Conservation (phyloP, 257 asterid genomes). For the Marsdenia floribunda region DNA sequence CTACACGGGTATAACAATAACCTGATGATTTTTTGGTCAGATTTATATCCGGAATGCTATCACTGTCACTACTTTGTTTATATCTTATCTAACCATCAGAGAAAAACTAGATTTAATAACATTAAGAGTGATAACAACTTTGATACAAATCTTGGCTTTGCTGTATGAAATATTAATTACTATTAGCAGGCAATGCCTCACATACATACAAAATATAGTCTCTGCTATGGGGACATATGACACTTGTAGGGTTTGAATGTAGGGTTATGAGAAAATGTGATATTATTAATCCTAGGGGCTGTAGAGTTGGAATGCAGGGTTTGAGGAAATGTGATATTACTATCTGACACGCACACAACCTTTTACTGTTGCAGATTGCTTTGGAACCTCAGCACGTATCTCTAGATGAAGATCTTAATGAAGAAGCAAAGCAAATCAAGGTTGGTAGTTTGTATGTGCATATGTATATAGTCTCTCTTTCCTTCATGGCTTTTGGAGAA, state of each 20-base stretch:
- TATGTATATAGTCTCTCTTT: background rate
- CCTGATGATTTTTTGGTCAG: background rate
- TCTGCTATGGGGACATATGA: background rate
- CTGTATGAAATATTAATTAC: background rate
- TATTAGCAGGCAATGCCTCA: background rate
- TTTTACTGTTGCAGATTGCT: conserved; percentile 35
- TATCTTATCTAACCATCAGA: no score
- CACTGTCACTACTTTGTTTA: no score
- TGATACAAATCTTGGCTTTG: background rate
- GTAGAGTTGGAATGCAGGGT: no score
- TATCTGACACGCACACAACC: background rate
- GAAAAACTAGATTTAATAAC: no score
- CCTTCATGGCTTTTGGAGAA: background rate
- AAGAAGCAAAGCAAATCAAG: conserved; percentile 69
- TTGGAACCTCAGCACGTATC: conserved; percentile 72
- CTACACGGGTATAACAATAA: background rate
- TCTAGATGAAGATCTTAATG: conserved; percentile 76
- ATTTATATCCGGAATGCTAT: no score
- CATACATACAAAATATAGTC: background rate
- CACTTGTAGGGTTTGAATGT: no score
- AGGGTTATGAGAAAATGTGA: background rate
- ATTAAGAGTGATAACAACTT: background rate
- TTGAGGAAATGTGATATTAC: conserved; percentile 3
- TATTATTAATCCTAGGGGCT: background rate
- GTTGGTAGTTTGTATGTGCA: conserved; percentile 24